These are phyloP conservation scores for Bothriochloa decipiens DNA, from an alignment of 176 grass and related monocot species.

Conservation along the genomic window DNA sequence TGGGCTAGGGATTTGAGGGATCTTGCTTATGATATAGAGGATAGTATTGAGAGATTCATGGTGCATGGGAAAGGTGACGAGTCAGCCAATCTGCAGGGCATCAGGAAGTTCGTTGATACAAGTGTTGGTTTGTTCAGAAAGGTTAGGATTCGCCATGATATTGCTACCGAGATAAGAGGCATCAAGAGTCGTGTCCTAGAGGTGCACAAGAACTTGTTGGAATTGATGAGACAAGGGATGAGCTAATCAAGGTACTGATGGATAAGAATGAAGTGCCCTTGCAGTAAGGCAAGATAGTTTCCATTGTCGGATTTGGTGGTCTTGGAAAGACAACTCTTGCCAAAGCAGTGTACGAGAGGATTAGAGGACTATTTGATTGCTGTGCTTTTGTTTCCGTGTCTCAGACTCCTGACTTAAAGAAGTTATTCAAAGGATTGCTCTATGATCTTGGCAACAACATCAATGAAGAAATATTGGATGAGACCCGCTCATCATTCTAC, in stretches of 20 bases:
- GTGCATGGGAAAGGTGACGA: rapidly evolving
- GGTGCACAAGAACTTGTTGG: background rate
- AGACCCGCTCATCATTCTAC: too few species aligned
- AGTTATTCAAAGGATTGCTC: background rate
- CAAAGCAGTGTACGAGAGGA: background rate
- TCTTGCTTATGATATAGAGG: background rate
- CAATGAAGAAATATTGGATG: too few species aligned
- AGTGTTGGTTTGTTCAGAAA: background rate
- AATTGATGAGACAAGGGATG: background rate
- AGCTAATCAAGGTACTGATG: background rate
- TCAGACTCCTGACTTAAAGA: too few species aligned
- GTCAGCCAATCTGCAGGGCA: background rate
- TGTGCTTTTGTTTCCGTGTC: too few species aligned
- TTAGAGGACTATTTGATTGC: background rate
- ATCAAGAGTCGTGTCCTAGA: background rate
- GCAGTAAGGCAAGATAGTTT: background rate
- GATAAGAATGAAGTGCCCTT: background rate
- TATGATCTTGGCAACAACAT: background rate
- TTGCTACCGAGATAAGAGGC: background rate
- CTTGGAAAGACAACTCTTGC: background rate
- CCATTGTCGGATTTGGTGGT: background rate
- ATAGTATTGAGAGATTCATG: background rate
- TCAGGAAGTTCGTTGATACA: background rate
- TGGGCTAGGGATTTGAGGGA: background rate
- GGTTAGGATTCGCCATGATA: background rate